A percentile compares a stretch with the other conserved stretches of the same genome.
phyloP scores from a whole-genome alignment of 495 filamentous ascomycete genomes.

The Tuber magnatum region DNA sequence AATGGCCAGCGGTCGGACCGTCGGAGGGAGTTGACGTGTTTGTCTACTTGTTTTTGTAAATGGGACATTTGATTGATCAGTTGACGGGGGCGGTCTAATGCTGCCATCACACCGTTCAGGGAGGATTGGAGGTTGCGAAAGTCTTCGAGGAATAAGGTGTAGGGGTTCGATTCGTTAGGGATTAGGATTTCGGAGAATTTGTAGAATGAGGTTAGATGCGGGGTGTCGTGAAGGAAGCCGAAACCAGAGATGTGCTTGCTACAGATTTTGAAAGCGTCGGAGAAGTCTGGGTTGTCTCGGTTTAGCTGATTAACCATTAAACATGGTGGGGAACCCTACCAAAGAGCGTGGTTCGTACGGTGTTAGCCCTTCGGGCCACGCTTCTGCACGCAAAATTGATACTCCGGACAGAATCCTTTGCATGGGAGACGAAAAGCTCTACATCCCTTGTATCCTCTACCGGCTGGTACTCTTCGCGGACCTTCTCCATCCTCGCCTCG shows the following conservation, averaged over 20 bases:
- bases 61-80: conserved; percentile 64
- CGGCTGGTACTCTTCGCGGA: conserved; percentile 79
- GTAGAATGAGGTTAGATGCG: conserved; percentile 63
- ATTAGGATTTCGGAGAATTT: conserved; percentile 61
- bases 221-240: conserved; percentile 55
- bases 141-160: conserved; percentile 62
- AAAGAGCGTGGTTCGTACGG: conserved; percentile 49
- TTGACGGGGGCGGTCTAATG: conserved; percentile 71
- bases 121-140: conserved; percentile 70
- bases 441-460: conserved; percentile 83
- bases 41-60: conserved; percentile 62
- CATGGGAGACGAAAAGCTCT: conserved; percentile 83
- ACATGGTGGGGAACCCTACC: conserved; percentile 45
- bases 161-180: conserved; percentile 66
- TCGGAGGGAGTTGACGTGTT: conserved; percentile 63
- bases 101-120: conserved; percentile 67
- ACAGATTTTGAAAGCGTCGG: conserved; percentile 33
- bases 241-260: conserved; percentile 47
- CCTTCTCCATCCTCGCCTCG: conserved; percentile 67
- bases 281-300: conserved; percentile 22
- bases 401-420: conserved; percentile 75
- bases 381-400: conserved; percentile 74
- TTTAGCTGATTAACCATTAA: conserved; percentile 4
- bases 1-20: conserved; percentile 72
- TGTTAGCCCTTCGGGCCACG: conserved; percentile 63